Evolutionary conservation across 139 green algal species (phyloP).

Genomic region (Diplosphaera chodatii): DNA sequence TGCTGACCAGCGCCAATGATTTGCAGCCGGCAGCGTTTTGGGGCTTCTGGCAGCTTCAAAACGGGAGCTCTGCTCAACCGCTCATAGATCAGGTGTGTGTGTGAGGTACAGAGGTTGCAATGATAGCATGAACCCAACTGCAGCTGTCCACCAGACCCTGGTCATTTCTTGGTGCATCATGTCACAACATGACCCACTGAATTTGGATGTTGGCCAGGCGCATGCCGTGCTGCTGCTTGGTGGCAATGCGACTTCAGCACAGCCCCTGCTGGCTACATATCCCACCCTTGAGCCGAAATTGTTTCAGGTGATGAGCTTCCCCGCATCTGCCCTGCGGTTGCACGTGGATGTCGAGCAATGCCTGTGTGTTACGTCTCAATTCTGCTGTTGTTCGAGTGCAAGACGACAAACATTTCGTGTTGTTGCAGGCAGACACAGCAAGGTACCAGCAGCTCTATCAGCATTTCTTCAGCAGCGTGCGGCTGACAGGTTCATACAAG

Average conservation of each 20-base stretch:
- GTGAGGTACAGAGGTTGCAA: too few relatives aligned
- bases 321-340: too few relatives aligned
- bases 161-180: too few relatives aligned
- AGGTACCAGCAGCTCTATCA: not conserved
- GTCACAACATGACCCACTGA: too few relatives aligned
- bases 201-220: too few relatives aligned
- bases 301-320: not conserved
- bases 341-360: too few relatives aligned
- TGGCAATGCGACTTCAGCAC: not conserved
- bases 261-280: not conserved
- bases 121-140: too few relatives aligned
- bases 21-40: not conserved
- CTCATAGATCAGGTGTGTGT: too few relatives aligned
- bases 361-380: too few relatives aligned
- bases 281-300: not conserved
- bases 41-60: not conserved
- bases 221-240: not conserved
- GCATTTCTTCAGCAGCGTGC: not conserved
- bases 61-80: not conserved
- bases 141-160: too few relatives aligned
- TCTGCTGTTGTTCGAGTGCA: too few relatives aligned
- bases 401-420: too few relatives aligned
- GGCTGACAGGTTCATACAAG: not conserved
- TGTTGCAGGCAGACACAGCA: not conserved
- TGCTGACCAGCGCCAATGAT: not conserved